These are phyloP conservation scores for Anaeramoeba ignava DNA, from an alignment of 78 protist species.

Conservation along the genomic window DNA sequence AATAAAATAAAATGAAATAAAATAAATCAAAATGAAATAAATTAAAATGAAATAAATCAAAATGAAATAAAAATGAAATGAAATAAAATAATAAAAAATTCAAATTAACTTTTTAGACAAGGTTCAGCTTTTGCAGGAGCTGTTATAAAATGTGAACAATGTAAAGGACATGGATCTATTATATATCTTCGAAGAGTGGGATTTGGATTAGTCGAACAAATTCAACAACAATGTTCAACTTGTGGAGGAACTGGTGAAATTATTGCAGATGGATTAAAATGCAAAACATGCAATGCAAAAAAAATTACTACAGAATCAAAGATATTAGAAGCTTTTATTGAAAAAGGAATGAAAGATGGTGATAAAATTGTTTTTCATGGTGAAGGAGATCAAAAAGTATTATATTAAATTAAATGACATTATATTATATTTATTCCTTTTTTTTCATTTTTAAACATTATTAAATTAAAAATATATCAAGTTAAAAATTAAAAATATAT, in stretches of 20 bases:
- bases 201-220: not conserved
- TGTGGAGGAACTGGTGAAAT: not conserved
- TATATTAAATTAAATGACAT: no score
- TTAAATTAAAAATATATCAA: no score
- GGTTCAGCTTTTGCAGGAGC: no score
- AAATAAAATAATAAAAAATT: no score
- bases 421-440: no score
- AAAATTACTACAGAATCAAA: not conserved
- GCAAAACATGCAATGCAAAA: not conserved
- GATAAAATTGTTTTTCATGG: not conserved
- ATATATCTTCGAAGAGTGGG: not conserved
- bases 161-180: not conserved
- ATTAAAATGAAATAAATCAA: no score
- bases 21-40: no score
- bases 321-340: not conserved
- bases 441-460: no score
- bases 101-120: no score
- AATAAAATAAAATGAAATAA: no score
- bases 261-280: not conserved
- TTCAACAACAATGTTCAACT: not conserved
- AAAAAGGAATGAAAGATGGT: not conserved
- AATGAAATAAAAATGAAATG: no score
- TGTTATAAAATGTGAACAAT: not conserved
- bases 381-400: not conserved
- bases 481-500: no score